Conservation (phyloP, 768 basidiomycete species). For the Phallus indusiatus region DNA sequence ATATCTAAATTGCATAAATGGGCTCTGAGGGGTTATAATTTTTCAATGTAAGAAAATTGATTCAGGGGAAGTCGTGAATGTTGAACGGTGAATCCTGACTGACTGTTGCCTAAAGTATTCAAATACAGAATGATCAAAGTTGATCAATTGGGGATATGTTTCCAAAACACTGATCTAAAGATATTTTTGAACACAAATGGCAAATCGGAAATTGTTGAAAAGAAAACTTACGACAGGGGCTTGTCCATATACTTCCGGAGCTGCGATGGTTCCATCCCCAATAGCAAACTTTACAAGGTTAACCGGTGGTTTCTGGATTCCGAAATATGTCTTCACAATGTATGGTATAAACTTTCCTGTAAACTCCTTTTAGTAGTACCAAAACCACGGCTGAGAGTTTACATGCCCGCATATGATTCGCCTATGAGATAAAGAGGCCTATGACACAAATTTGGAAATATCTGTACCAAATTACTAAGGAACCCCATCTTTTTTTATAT, state of each 20-base stretch:
- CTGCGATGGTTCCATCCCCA: conserved; percentile 57
- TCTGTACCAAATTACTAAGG: conserved; percentile 57
- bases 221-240: conserved; percentile 40
- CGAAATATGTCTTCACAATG: conserved; percentile 65
- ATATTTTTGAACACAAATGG: background rate
- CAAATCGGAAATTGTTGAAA: background rate
- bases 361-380: background rate
- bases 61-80: background rate
- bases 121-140: conserved; percentile 53
- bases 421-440: conserved; percentile 63
- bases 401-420: conserved; percentile 68
- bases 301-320: conserved; percentile 53
- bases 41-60: background rate
- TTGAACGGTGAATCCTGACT: conserved; percentile 16
- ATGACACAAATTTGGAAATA: conserved; percentile 58
- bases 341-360: conserved; percentile 36
- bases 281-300: conserved; percentile 60
- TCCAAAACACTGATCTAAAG: conserved; percentile 48
- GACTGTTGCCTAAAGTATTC: conserved; percentile 59
- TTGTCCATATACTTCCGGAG: conserved; percentile 39
- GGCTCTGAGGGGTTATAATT: conserved; percentile 27
- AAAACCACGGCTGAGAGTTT: conserved; percentile 32
- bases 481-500: conserved; percentile 39
- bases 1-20: conserved; percentile 57
- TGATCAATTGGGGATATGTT: conserved; percentile 70